phyloP scores from a whole-genome alignment of 768 basidiomycete genomes.

The Omphalotus guepiniiformis region DNA sequence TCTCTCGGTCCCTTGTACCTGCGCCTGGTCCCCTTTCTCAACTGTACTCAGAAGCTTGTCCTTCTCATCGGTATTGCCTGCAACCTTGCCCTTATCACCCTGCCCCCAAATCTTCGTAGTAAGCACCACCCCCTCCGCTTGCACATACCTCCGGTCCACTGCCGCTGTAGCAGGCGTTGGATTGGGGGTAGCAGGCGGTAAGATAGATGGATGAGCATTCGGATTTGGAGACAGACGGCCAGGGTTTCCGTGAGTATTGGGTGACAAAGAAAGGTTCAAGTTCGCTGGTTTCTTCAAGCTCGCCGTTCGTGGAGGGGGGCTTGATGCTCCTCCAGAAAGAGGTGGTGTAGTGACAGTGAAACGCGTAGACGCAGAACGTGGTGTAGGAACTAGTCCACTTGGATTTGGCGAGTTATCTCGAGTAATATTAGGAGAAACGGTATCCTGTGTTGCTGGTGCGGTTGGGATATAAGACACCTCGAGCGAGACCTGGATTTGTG shows the following conservation, averaged over 20 bases:
- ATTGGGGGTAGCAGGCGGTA: slow-evolving; percentile 80
- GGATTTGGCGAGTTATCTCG: no score
- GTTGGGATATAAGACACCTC: slow-evolving; percentile 5
- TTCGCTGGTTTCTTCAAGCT: slow-evolving; percentile 5
- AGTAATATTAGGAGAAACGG: no score
- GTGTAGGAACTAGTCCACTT: no score
- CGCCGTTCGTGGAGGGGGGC: slow-evolving; percentile 1
- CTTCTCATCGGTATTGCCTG: not conserved
- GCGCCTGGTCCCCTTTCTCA: not conserved
- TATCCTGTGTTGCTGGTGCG: not conserved
- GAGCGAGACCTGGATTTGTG: slow-evolving; percentile 1
- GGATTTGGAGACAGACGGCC: slow-evolving; percentile 4
- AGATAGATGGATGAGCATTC: slow-evolving; percentile 61
- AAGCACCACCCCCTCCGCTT: slow-evolving; percentile 72
- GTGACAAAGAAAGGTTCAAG: no score
- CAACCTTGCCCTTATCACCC: slow-evolving; percentile 24
- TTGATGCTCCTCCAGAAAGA: not conserved
- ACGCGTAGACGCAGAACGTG: no score
- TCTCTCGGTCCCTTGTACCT: slow-evolving; percentile 10
- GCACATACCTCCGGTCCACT: slow-evolving; percentile 71
- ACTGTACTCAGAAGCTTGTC: no score
- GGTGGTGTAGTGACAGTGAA: not conserved
- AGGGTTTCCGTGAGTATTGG: no score
- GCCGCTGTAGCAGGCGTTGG: slow-evolving; percentile 74
- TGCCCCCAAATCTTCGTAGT: slow-evolving; percentile 76